Percentiles rank a stretch among this genome's conserved stretches.
Evolutionary conservation across 2,329 filamentous ascomycete genomes (phyloP).

Genomic region (Aspergillus hortae): DNA sequence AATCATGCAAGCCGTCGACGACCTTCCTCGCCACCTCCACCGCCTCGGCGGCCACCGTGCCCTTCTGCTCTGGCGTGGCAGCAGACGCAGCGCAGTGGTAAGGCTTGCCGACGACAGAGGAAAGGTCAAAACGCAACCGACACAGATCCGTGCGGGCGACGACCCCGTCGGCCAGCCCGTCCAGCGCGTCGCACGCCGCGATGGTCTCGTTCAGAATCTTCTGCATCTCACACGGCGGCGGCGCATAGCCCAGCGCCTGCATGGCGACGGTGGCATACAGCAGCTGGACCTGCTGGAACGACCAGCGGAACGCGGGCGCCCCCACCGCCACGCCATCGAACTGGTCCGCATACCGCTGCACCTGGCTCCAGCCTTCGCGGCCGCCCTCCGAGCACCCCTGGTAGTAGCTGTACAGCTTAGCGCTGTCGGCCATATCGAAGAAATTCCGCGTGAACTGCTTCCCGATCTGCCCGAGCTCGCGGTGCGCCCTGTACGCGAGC

Average conservation of each 20-base stretch:
- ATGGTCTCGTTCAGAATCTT: slow-evolving; percentile 52
- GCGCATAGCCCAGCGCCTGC: slow-evolving; percentile 40
- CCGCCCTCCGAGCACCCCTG: slow-evolving; percentile 56
- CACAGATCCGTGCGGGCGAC: slow-evolving; percentile 50
- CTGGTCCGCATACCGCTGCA: slow-evolving; percentile 49
- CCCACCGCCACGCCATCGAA: slow-evolving; percentile 47
- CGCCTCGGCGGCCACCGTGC: slow-evolving; percentile 24
- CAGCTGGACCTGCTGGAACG: slow-evolving; percentile 44
- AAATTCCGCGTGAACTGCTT: slow-evolving; percentile 44
- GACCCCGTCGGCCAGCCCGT: slow-evolving; percentile 54
- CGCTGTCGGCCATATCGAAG: slow-evolving; percentile 29
- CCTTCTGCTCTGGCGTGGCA: slow-evolving; percentile 27
- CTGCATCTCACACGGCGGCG: slow-evolving; percentile 33
- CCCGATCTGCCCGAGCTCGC: slow-evolving; percentile 50
- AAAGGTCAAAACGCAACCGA: slow-evolving; percentile 46
- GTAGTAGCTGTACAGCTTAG: slow-evolving; percentile 46
- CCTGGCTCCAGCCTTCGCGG: slow-evolving; percentile 51
- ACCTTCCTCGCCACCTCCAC: slow-evolving; percentile 34
- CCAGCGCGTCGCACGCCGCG: slow-evolving; percentile 52
- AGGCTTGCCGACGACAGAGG: slow-evolving; percentile 43
- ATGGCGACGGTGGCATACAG: slow-evolving; percentile 38
- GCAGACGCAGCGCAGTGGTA: slow-evolving; percentile 41
- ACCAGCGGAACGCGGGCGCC: slow-evolving; percentile 46
- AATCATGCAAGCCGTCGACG: slow-evolving; percentile 39
- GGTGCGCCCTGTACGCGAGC: slow-evolving; percentile 47